Evolutionary conservation across 768 basidiomycete genomes (phyloP), one percentile per base, ranked within the genome.

Genomic region (Russula sp.): DNA sequence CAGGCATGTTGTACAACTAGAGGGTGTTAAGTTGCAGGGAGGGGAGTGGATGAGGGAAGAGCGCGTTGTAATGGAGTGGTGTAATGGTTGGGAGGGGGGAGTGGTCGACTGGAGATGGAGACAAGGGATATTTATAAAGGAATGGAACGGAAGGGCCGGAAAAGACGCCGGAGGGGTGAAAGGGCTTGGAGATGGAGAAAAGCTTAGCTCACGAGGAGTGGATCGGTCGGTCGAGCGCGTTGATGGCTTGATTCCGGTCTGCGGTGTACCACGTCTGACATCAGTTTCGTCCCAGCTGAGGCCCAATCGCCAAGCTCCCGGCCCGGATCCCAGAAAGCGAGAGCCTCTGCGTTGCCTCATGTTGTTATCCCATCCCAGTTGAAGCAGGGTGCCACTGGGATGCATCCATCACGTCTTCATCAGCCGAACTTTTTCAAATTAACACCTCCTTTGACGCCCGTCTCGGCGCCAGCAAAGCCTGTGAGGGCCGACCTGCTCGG

Each of bases 1-100:
- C 74, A 45, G 73, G 74, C 73, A 74, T 74, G 64, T 56, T 55
- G 35, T 14, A 56, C 13, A 46, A 29, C 2, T 10, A 7, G 22
- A 52, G 5, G 20, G 32, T 2, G 20, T 20, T 42, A 7, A 29
- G 43, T 5, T 34, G 7, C 43, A 34, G 25, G 18, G n/a, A 25
- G 51, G 32, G 59, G 41, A 20, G 29, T 13, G n/a, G 20, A 22
- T 8, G 38, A 20, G 49, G 34, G 18, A 47, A 3, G n/a, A 59
- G 14, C 18, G 34, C n/a, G 50, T 51, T 29, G 42, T 22, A 22
- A 36, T 52, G 43, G 45, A 45, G 14, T 41, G 60, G 57, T 63
- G 69, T 18, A 67, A 4, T 29, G 52, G 38, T 6, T 38, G 34
- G 56, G 50, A 29, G 25, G 25, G 25, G 3, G 46, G 34, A 36